Conservation (phyloP, 2,329 filamentous ascomycete species). For the Sordariomycetes sp. region DNA sequence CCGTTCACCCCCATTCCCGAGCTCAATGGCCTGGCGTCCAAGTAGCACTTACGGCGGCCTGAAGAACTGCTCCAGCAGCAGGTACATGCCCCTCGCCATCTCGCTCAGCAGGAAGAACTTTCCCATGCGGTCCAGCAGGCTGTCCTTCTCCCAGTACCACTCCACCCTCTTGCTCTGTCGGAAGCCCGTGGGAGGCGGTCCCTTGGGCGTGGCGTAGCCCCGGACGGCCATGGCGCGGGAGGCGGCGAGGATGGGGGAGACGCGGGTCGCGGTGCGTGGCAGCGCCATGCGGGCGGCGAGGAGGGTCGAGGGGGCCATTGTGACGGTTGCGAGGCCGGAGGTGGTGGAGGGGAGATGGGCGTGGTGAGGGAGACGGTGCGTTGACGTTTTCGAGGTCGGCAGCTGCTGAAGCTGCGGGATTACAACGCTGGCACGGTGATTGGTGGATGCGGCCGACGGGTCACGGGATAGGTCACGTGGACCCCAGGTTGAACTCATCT, state of each 20-base stretch:
- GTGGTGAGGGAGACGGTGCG: neutral
- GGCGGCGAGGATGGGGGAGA: constrained; percentile 1
- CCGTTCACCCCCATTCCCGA: neutral
- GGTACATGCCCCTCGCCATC: constrained; percentile 96
- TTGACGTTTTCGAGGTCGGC: constrained; percentile 5
- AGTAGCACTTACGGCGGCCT: constrained; percentile 73
- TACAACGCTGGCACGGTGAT: constrained; percentile 8
- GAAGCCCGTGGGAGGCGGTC: constrained; percentile 74
- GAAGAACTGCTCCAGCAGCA: constrained; percentile 96
- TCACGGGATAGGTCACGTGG: constrained; percentile 8
- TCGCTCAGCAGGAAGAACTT: constrained; percentile 95
- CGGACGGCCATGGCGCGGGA: constrained; percentile 9
- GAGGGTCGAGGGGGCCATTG: constrained; percentile 4
- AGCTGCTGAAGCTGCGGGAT: constrained; percentile 9
- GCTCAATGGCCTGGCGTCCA: neutral
- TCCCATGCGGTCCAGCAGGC: constrained; percentile 70
- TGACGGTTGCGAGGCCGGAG: neutral
- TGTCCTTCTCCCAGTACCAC: constrained; percentile 77
- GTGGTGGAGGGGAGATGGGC: constrained; percentile 1
- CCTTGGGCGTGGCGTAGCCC: constrained; percentile 59
- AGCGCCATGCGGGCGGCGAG: constrained; percentile 4
- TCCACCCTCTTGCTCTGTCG: constrained; percentile 61
- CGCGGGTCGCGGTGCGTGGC: constrained; percentile 2
- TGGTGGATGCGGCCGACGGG: constrained; percentile 1
- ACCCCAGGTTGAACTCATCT: neutral